These are phyloP conservation scores for Zygosaccharomyces rouxii DNA, from an alignment of 805 yeast genomes.

Conservation along the genomic window DNA sequence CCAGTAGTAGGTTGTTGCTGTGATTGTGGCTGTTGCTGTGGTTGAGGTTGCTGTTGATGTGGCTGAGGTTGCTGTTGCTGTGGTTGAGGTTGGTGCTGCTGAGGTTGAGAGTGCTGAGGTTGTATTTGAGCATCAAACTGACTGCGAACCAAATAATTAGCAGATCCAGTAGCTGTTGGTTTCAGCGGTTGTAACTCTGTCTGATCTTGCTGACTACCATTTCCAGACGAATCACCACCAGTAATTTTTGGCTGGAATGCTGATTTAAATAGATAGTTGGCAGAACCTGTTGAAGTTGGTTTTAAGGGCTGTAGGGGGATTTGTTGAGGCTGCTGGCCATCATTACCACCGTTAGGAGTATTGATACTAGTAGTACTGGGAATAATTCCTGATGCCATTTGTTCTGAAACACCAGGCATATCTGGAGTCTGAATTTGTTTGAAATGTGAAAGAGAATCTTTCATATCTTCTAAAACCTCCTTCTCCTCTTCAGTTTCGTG, in stretches of 20 bases:
- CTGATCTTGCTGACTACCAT: not conserved
- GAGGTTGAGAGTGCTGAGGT: slow-evolving; percentile 14
- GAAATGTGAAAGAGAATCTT: slow-evolving; percentile 68
- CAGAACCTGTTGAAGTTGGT: slow-evolving; percentile 36
- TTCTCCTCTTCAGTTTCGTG: slow-evolving; percentile 57
- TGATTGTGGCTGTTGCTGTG: slow-evolving; percentile 7
- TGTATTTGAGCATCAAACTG: slow-evolving; percentile 12
- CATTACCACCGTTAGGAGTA: not conserved
- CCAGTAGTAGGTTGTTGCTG: not conserved
- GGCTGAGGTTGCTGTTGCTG: slow-evolving; percentile 15
- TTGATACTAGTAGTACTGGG: not conserved
- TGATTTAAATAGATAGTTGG: slow-evolving; percentile 30
- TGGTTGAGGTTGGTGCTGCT: slow-evolving; percentile 14
- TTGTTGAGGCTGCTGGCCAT: slow-evolving; percentile 7
- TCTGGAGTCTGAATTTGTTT: slow-evolving; percentile 71
- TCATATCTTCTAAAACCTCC: slow-evolving; percentile 68
- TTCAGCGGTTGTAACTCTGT: slow-evolving; percentile 25
- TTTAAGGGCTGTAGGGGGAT: slow-evolving; percentile 32
- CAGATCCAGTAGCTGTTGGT: slow-evolving; percentile 42
- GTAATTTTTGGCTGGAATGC: slow-evolving; percentile 14
- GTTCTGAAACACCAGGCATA: slow-evolving; percentile 35
- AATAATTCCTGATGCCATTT: slow-evolving; percentile 5
- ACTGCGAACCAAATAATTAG: slow-evolving; percentile 34
- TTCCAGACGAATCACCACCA: not conserved
- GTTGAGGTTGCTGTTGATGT: slow-evolving; percentile 9